phyloP scores from a whole-genome alignment of 257 asterid genomes.

The Petrea volubilis region DNA sequence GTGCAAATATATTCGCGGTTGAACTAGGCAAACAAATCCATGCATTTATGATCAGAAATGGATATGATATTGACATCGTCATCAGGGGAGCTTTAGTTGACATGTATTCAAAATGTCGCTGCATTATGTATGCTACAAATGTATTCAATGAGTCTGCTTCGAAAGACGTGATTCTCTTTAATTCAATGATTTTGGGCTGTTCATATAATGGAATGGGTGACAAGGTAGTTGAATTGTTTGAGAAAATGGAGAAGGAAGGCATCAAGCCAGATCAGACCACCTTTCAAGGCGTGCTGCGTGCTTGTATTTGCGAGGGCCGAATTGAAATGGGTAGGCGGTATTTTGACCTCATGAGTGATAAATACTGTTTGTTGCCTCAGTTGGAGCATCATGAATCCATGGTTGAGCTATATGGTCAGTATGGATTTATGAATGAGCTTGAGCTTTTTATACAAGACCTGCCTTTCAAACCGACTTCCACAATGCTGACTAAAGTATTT shows the following conservation, averaged over 20 bases:
- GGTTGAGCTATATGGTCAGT: no score
- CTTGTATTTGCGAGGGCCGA: no score
- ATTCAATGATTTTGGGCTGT: no score
- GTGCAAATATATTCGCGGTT: slow-evolving; percentile 69
- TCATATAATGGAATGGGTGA: slow-evolving; percentile 49
- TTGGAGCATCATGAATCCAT: no score
- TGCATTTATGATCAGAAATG: slow-evolving; percentile 63
- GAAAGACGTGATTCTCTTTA: slow-evolving; percentile 61
- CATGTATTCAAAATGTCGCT: slow-evolving; percentile 83
- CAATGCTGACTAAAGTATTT: no score
- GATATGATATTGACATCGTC: slow-evolving; percentile 60
- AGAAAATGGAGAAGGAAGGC: slow-evolving; percentile 54
- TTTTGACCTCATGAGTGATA: slow-evolving; percentile 46
- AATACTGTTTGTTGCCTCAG: slow-evolving; percentile 54
- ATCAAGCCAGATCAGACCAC: no score
- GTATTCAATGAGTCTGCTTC: slow-evolving; percentile 42
- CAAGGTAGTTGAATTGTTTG: slow-evolving; percentile 44
- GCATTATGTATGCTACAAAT: slow-evolving; percentile 42
- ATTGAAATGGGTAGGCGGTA: slow-evolving; percentile 51
- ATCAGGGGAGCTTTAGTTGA: slow-evolving; percentile 70
- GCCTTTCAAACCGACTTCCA: no score
- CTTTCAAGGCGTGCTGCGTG: no score
- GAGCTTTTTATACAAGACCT: no score
- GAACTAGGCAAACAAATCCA: slow-evolving; percentile 72
- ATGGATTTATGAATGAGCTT: no score